These are phyloP conservation scores for Podospora anserina DNA, from an alignment of 495 filamentous ascomycete genomes.

Conservation along the genomic window DNA sequence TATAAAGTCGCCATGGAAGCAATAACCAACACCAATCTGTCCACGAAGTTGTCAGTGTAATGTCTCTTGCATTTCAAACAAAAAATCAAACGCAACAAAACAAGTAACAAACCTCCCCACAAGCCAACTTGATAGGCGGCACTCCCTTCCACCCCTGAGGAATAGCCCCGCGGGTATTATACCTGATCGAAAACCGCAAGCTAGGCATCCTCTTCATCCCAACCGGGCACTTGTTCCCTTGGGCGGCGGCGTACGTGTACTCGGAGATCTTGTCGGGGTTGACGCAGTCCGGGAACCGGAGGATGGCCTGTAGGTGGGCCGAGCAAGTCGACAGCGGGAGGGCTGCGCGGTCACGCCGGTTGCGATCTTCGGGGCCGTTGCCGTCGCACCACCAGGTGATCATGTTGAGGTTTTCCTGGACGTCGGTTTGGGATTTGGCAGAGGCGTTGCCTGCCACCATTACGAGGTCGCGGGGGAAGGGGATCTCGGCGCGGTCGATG, in stretches of 20 bases:
- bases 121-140: slow-evolving; percentile 35
- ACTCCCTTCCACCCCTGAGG: slow-evolving; percentile 37
- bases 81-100: slow-evolving; percentile 6
- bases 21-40: slow-evolving; percentile 39
- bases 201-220: slow-evolving; percentile 33
- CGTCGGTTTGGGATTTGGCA: slow-evolving; percentile 32
- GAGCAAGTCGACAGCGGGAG: slow-evolving; percentile 35
- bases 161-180: slow-evolving; percentile 31
- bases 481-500: slow-evolving; percentile 81
- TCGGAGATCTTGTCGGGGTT: slow-evolving; percentile 33
- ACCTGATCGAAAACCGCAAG: slow-evolving; percentile 34
- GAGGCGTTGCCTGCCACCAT: slow-evolving; percentile 37
- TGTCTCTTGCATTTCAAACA: not conserved
- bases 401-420: slow-evolving; percentile 33
- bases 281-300: slow-evolving; percentile 39
- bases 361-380: slow-evolving; percentile 36
- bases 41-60: not conserved
- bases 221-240: slow-evolving; percentile 31
- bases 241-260: slow-evolving; percentile 34
- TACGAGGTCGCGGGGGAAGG: slow-evolving; percentile 56
- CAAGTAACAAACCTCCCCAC: slow-evolving; percentile 30
- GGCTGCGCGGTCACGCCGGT: slow-evolving; percentile 31
- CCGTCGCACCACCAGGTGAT: slow-evolving; percentile 42
- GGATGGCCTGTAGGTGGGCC: slow-evolving; percentile 36
- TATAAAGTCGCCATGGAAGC: slow-evolving; percentile 39